These are phyloP conservation scores for Olyra latifolia DNA, from an alignment of 176 grass and related monocot species.

Conservation along the genomic window DNA sequence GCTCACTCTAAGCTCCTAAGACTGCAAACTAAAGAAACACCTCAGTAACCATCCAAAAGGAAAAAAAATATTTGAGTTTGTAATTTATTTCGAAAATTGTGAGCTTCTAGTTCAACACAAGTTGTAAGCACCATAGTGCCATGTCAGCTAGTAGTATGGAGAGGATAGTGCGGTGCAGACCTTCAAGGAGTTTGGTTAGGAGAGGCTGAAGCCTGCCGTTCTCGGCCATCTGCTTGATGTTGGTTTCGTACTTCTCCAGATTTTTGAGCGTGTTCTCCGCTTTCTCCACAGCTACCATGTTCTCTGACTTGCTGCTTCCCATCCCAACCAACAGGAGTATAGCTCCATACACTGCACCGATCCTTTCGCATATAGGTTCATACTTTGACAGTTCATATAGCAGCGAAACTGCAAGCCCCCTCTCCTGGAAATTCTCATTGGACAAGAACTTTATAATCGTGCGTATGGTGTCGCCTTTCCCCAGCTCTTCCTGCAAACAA, in stretches of 20 bases:
- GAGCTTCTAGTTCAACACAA: too few species aligned
- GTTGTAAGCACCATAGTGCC: too few species aligned
- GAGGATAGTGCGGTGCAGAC: too few species aligned
- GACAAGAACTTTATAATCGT: conserved; percentile 76
- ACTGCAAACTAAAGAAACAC: too few species aligned
- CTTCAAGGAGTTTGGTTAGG: conserved; percentile 54
- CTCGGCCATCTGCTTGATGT: conserved; percentile 84
- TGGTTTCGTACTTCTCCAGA: conserved; percentile 62
- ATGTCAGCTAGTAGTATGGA: too few species aligned
- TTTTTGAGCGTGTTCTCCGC: conserved; percentile 70
- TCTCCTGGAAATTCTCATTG: conserved; percentile 66
- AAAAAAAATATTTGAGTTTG: too few species aligned
- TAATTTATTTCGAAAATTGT: too few species aligned
- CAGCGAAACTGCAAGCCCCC: conserved; percentile 62
- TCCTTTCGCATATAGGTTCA: conserved; percentile 49
- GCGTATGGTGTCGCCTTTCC: conserved; percentile 68
- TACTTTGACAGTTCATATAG: conserved; percentile 57
- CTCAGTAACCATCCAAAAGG: too few species aligned
- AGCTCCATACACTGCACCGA: conserved; percentile 64
- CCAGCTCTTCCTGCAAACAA: conserved; percentile 49
- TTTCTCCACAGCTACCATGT: conserved; percentile 59
- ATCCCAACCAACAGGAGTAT: conserved; percentile 81
- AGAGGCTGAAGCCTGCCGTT: conserved; percentile 79
- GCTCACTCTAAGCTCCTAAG: too few species aligned
- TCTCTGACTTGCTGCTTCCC: conserved; percentile 68